phyloP scores from a whole-genome alignment of 805 yeast genomes.

The Pichia paraexigua region DNA sequence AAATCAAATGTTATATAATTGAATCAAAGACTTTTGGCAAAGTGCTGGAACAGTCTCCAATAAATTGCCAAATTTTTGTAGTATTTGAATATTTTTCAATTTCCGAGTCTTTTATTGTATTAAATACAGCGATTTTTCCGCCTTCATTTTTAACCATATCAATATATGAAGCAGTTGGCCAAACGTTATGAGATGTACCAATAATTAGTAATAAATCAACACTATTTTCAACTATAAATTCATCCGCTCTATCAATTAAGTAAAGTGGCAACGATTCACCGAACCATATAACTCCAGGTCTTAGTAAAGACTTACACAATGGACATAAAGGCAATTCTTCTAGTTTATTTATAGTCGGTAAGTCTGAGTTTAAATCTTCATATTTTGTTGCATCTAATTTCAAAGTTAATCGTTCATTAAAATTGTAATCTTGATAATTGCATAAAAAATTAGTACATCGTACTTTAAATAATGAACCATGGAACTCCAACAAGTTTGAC shows the following conservation, averaged over 20 bases:
- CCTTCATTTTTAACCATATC: slow-evolving; percentile 66
- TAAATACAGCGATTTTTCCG: slow-evolving; percentile 79
- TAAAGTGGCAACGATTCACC: slow-evolving; percentile 77
- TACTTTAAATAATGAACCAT: slow-evolving; percentile 69
- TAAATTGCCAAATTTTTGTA: slow-evolving; percentile 53
- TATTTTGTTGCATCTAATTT: slow-evolving; percentile 12
- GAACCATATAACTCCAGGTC: slow-evolving; percentile 94
- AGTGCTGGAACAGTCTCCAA: slow-evolving; percentile 71
- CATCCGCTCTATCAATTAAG: slow-evolving; percentile 60
- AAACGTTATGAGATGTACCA: slow-evolving; percentile 78
- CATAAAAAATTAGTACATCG: slow-evolving; percentile 74
- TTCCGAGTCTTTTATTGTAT: slow-evolving; percentile 51
- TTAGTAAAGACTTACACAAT: slow-evolving; percentile 54
- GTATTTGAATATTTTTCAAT: slow-evolving; percentile 33
- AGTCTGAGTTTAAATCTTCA: slow-evolving; percentile 4
- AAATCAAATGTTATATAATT: slow-evolving; percentile 11
- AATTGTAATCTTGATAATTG: slow-evolving; percentile 42
- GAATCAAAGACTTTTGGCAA: slow-evolving; percentile 63
- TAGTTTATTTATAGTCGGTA: slow-evolving; percentile 34
- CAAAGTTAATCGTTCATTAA: slow-evolving; percentile 49
- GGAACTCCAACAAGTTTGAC: slow-evolving; percentile 54
- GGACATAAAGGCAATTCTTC: slow-evolving; percentile 71
- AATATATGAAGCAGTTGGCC: slow-evolving; percentile 91
- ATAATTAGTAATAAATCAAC: slow-evolving; percentile 75
- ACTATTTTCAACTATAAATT: slow-evolving; percentile 45